These are phyloP conservation scores for Hyaloscypha finlandica DNA, from an alignment of 495 filamentous ascomycete species.

Conservation along the genomic window DNA sequence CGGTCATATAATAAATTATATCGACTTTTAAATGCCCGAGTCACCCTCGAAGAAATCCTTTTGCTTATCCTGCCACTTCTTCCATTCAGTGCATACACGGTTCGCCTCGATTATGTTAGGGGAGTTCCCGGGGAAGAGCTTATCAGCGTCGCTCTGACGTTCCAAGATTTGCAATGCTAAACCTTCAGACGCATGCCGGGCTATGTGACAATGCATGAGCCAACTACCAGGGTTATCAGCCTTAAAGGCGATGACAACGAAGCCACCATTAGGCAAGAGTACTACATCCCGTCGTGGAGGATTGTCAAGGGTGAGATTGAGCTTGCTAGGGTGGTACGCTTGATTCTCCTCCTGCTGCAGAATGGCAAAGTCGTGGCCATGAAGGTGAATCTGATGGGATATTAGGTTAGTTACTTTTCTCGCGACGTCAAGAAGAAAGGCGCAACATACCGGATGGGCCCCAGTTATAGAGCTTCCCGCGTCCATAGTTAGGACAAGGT, in stretches of 20 bases:
- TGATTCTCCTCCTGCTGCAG: slow-evolving; percentile 42
- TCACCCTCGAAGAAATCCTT: too few relatives aligned
- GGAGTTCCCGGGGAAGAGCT: too few relatives aligned
- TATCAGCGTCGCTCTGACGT: background rate
- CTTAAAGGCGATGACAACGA: slow-evolving; percentile 51
- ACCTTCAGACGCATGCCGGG: slow-evolving; percentile 57
- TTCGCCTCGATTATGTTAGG: too few relatives aligned
- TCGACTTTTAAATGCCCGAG: too few relatives aligned
- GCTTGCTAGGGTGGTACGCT: slow-evolving; percentile 16
- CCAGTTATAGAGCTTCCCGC: background rate
- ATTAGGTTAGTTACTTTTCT: too few relatives aligned
- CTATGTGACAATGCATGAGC: slow-evolving; percentile 53
- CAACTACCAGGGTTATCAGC: slow-evolving; percentile 49
- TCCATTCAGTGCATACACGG: too few relatives aligned
- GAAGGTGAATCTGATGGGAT: slow-evolving; percentile 62
- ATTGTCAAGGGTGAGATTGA: slow-evolving; percentile 40
- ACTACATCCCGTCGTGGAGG: slow-evolving; percentile 59
- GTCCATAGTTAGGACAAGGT: background rate
- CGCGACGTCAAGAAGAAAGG: too few relatives aligned
- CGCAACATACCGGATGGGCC: slow-evolving; percentile 45
- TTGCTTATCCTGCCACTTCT: too few relatives aligned
- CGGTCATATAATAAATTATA: too few relatives aligned
- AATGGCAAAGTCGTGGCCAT: slow-evolving; percentile 60
- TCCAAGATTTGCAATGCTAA: slow-evolving; percentile 59
- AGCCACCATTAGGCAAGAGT: slow-evolving; percentile 47